phyloP scores from a whole-genome alignment of 106 monocot species.

The Ottelia alismoides region DNA sequence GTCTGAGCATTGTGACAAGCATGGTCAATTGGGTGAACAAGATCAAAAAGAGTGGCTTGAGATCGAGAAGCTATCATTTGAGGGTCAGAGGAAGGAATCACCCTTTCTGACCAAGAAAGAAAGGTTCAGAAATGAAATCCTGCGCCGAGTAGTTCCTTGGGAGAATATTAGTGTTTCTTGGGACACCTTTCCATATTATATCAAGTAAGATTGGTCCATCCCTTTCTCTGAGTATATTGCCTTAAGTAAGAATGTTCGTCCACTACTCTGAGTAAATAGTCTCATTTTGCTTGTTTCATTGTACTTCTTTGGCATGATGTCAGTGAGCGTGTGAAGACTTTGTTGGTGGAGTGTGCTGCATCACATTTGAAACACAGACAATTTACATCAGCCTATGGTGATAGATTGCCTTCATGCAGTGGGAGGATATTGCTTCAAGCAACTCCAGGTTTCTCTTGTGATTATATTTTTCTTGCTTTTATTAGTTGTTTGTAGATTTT shows the following conservation, averaged over 20 bases:
- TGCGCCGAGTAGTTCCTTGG: conserved; percentile 76
- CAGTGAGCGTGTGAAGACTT: conserved; percentile 60
- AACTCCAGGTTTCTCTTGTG: conserved; percentile 42
- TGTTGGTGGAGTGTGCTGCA: conserved; percentile 73
- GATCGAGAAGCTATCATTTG: conserved; percentile 37
- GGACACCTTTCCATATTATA: conserved; percentile 72
- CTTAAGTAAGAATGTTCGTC: too few species aligned
- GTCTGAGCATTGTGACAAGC: conserved; percentile 24
- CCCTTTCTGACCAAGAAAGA: conserved; percentile 70
- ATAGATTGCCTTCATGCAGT: conserved; percentile 57
- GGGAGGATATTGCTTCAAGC: conserved; percentile 85
- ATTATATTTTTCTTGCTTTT: background rate
- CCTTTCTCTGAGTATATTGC: too few species aligned
- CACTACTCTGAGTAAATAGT: too few species aligned
- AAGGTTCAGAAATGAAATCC: conserved; percentile 81
- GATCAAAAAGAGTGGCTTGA: conserved; percentile 92
- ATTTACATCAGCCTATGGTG: conserved; percentile 57
- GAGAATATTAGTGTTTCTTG: conserved; percentile 80
- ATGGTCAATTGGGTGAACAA: conserved; percentile 67
- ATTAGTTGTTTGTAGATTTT: background rate
- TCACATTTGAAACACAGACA: conserved; percentile 68
- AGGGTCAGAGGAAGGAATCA: conserved; percentile 48
- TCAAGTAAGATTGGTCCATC: too few species aligned
- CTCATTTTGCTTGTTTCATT: too few species aligned
- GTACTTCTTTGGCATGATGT: too few species aligned